Evolutionary conservation across 305 asterid genomes (phyloP).

Genomic region (Solanum hybrid): DNA sequence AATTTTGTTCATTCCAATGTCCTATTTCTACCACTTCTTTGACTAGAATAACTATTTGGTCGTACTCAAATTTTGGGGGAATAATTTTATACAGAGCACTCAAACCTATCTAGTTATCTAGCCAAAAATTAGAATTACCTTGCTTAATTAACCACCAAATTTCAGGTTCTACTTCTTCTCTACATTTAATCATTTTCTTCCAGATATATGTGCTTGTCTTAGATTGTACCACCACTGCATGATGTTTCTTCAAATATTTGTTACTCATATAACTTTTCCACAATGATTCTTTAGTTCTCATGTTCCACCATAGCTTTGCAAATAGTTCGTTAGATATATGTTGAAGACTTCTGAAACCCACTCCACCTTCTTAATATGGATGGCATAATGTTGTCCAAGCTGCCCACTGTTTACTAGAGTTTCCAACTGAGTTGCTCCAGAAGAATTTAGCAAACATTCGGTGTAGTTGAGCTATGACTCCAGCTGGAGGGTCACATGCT

Average conservation of each 20-base stretch:
- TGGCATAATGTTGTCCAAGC: background rate
- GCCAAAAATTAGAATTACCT: background rate
- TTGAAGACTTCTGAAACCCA: background rate
- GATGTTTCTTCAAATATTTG: background rate
- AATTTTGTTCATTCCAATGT: background rate
- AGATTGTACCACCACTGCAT: background rate
- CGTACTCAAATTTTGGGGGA: background rate
- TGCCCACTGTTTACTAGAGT: background rate
- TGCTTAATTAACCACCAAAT: background rate
- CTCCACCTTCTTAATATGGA: background rate
- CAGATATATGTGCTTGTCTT: background rate
- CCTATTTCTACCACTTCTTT: background rate
- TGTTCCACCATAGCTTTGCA: background rate
- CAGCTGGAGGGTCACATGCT: background rate
- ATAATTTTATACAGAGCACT: background rate
- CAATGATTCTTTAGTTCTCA: background rate
- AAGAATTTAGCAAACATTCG: background rate
- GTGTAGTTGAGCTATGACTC: background rate
- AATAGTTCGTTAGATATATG: background rate
- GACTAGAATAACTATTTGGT: background rate
- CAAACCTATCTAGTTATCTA: background rate
- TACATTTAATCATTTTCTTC: background rate
- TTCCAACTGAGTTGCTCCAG: background rate
- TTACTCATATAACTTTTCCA: background rate
- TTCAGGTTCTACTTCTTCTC: background rate